These are phyloP conservation scores for Odonthalia washingtoniensis DNA, from an alignment of 31 red algal species.

Conservation along the genomic window DNA sequence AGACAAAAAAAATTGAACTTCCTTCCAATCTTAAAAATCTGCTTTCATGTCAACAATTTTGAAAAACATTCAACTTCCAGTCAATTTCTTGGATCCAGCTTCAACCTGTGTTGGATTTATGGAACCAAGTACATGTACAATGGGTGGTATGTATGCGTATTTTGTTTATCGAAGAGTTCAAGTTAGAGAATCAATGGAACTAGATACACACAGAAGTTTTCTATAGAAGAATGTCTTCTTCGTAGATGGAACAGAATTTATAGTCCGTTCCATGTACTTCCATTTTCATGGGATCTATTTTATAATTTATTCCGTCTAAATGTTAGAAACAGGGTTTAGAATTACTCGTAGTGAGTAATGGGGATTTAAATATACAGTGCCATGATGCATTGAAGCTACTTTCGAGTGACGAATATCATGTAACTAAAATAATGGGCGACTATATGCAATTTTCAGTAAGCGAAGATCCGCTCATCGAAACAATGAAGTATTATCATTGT, in stretches of 20 bases:
- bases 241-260: conserved; percentile 7
- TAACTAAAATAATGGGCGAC: neutral
- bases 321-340: neutral
- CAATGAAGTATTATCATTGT: neutral
- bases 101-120: conserved; percentile 11
- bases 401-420: neutral
- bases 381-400: neutral
- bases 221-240: neutral
- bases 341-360: neutral
- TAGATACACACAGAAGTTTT: neutral
- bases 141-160: conserved; percentile 3
- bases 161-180: neutral
- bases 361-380: neutral
- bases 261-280: neutral
- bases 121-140: neutral
- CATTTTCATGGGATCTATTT: conserved; percentile 8
- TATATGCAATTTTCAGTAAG: neutral
- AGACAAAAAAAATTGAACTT: neutral
- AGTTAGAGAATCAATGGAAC: neutral
- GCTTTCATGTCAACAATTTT: neutral
- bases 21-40: neutral
- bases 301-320: neutral
- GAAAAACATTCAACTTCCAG: neutral
- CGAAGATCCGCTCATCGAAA: neutral
- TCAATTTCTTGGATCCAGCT: conserved; percentile 1